Percentiles rank a stretch among this genome's conserved stretches.
These are phyloP conservation scores for Ustilago bromivora DNA, from an alignment of 1,284 basidiomycete genomes.

Conservation along the genomic window DNA sequence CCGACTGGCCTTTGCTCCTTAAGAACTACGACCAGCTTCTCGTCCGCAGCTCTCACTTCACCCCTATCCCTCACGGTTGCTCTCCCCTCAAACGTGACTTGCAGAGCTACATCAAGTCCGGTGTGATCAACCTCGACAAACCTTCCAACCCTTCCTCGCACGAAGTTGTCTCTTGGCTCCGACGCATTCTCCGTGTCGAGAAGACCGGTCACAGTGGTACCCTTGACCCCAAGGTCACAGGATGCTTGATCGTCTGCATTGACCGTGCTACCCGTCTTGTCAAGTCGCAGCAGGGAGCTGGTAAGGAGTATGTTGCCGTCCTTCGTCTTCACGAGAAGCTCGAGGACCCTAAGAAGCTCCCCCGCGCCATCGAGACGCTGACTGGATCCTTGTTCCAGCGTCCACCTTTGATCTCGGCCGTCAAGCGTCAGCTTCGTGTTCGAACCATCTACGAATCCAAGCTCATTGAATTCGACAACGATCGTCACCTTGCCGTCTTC, in stretches of 20 bases:
- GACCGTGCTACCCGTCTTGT: slow-evolving; percentile 99
- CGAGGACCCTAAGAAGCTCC: slow-evolving; percentile 84
- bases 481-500: slow-evolving; percentile 95
- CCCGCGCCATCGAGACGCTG: slow-evolving; percentile 93
- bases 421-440: slow-evolving; percentile 97
- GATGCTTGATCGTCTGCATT: slow-evolving; percentile 98
- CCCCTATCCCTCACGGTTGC: slow-evolving; percentile 91
- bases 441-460: slow-evolving; percentile 98
- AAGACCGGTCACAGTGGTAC: slow-evolving; percentile 99
- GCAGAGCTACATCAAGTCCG: slow-evolving; percentile 90
- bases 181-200: slow-evolving; percentile 93
- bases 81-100: slow-evolving; percentile 95
- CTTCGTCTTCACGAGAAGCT: slow-evolving; percentile 89
- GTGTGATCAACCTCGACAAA: slow-evolving; percentile 99
- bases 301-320: slow-evolving; percentile 99
- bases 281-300: slow-evolving; percentile 97
- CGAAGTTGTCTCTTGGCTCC: slow-evolving; percentile 99
- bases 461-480: slow-evolving; percentile 96
- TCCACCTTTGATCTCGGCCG: slow-evolving; percentile 97
- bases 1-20: slow-evolving; percentile 95
- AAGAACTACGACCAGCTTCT: slow-evolving; percentile 89
- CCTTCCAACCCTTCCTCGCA: slow-evolving; percentile 99
- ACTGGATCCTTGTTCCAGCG: slow-evolving; percentile 99
- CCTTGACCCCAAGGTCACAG: slow-evolving; percentile 98
- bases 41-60: slow-evolving; percentile 95